Percentiles rank a stretch among this genome's conserved stretches.
phyloP scores from a whole-genome alignment of 371 early-diverging fungal genomes.

The Mortierella sp. region DNA sequence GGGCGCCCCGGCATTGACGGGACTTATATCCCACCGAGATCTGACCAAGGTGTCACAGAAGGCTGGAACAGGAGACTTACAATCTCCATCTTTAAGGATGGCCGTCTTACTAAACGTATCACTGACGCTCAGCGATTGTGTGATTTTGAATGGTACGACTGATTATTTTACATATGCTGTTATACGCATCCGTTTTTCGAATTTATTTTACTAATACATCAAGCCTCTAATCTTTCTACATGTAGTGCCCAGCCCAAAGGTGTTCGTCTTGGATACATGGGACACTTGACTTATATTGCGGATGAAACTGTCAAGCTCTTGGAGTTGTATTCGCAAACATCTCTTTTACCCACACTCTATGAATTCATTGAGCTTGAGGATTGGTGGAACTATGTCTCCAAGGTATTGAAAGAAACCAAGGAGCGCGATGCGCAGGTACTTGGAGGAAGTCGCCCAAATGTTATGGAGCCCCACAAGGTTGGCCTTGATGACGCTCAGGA shows the following conservation, averaged over 20 bases:
- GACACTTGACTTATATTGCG: conserved; percentile 95
- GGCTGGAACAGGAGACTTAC: conserved; percentile 48
- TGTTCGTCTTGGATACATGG: conserved; percentile 95
- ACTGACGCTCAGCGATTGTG: conserved; percentile 79
- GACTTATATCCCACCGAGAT: conserved; percentile 41
- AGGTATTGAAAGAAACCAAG: conserved; percentile 84
- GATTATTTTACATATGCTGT: neutral
- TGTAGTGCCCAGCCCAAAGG: conserved; percentile 83
- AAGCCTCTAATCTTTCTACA: neutral
- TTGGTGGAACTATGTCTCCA: conserved; percentile 90
- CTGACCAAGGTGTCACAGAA: conserved; percentile 40
- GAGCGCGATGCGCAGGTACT: conserved; percentile 90
- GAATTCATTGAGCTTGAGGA: conserved; percentile 79
- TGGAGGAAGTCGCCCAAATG: conserved; percentile 85
- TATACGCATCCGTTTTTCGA: neutral
- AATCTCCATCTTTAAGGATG: conserved; percentile 80
- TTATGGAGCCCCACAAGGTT: conserved; percentile 48
- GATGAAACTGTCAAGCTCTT: conserved; percentile 92
- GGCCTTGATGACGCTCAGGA: conserved; percentile 51
- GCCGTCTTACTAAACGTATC: conserved; percentile 82
- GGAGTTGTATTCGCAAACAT: conserved; percentile 65
- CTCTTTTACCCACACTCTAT: conserved; percentile 55
- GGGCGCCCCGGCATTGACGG: conserved; percentile 45
- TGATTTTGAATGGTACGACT: conserved; percentile 69
- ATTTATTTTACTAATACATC: neutral